A percentile compares a stretch with the other conserved stretches of the same genome.
Conservation (phyloP, 2,329 filamentous ascomycete genomes). For the Sarocladiaceae sp. region DNA sequence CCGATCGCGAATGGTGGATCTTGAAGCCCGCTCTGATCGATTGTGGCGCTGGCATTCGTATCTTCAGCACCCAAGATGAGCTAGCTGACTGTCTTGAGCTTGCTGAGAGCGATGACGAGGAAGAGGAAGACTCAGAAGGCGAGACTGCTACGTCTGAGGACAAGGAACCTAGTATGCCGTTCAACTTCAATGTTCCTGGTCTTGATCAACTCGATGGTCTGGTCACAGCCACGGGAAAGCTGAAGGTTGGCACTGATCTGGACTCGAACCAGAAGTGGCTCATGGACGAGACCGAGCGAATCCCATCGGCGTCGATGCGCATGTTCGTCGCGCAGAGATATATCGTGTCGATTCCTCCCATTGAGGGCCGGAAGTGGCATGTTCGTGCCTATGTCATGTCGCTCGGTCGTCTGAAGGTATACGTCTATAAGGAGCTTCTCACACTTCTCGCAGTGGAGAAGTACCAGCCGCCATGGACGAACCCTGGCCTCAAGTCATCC, state of each 20-base stretch:
- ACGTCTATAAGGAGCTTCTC: conserved; percentile 33
- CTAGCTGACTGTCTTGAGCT: conserved; percentile 30
- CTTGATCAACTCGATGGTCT: conserved; percentile 25
- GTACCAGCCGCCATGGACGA: conserved; percentile 31
- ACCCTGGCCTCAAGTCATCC: conserved; percentile 27
- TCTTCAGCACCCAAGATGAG: conserved; percentile 33
- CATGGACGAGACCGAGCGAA: conserved; percentile 26
- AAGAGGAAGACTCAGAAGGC: conserved; percentile 14
- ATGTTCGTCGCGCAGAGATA: conserved; percentile 34
- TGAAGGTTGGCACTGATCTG: conserved; percentile 15
- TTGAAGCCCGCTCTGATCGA: conserved; percentile 34
- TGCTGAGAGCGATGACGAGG: conserved; percentile 28
- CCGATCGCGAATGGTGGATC: conserved; percentile 34
- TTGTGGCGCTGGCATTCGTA: conserved; percentile 33
- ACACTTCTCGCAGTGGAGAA: conserved; percentile 28
- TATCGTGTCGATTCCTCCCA: conserved; percentile 25
- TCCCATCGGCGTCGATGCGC: conserved; percentile 31
- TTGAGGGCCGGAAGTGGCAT: conserved; percentile 32
- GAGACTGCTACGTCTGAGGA: conserved; percentile 6
- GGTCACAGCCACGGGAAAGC: conserved; percentile 22
- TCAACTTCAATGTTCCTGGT: conserved; percentile 21
- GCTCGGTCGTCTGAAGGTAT: conserved; percentile 31
- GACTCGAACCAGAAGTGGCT: conserved; percentile 18
- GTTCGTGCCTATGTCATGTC: conserved; percentile 30
- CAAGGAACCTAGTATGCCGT: conserved; percentile 13